Conservation (phyloP, 257 asterid genomes). For the Solanum pimpinellifolium region DNA sequence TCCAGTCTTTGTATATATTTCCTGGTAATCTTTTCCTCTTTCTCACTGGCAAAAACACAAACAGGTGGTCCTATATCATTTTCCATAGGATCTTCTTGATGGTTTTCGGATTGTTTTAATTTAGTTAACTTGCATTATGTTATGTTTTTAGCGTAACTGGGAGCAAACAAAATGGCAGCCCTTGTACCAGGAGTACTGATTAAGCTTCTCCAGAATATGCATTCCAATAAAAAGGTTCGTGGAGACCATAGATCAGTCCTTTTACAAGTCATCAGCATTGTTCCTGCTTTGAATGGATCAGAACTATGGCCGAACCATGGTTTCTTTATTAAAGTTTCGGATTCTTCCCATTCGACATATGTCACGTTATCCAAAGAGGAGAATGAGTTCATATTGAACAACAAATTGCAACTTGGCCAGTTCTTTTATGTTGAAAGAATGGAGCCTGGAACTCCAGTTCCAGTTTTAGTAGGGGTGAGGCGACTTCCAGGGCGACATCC, state of each 20-base stretch:
- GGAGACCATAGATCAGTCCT: conserved; percentile 67
- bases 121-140: neutral
- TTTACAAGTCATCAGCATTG: conserved; percentile 73
- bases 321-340: conserved; percentile 80
- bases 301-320: conserved; percentile 82
- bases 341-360: conserved; percentile 82
- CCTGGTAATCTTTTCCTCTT: neutral
- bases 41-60: neutral
- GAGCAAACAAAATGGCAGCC: conserved; percentile 45
- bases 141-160: neutral
- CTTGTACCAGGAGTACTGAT: conserved; percentile 71
- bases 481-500: conserved; percentile 81
- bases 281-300: conserved; percentile 65
- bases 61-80: neutral
- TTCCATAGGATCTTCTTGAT: neutral
- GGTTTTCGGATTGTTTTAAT: neutral
- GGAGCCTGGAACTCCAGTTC: conserved; percentile 67
- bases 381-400: conserved; percentile 63
- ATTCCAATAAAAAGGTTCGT: conserved; percentile 53
- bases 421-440: conserved; percentile 69
- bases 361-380: conserved; percentile 52
- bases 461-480: conserved; percentile 53
- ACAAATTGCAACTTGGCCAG: conserved; percentile 71
- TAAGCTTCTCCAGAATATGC: conserved; percentile 60
- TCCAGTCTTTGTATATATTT: neutral